phyloP scores from a whole-genome alignment of 2,329 filamentous ascomycete species.

The Myriosclerotinia scirpicola region DNA sequence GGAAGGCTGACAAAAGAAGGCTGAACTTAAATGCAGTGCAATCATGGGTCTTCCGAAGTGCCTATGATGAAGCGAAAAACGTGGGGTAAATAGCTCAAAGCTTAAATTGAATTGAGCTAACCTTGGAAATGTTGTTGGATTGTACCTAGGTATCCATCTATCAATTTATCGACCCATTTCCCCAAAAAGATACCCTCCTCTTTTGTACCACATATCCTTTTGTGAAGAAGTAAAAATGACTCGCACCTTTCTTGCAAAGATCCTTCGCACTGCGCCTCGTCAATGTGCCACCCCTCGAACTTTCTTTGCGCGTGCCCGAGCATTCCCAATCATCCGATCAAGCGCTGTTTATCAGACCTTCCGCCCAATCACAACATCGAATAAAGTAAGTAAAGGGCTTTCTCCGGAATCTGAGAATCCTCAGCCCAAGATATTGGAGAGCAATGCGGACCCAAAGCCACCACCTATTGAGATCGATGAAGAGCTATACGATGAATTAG shows the following conservation, averaged over 20 bases:
- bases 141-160: not conserved
- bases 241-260: conserved; percentile 13
- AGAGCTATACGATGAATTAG: conserved; percentile 71
- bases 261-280: conserved; percentile 12
- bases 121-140: not conserved
- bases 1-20: conserved; percentile 19
- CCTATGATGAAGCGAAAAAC: conserved; percentile 24
- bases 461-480: conserved; percentile 67
- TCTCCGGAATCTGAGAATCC: conserved; percentile 61
- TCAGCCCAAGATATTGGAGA: conserved; percentile 46
- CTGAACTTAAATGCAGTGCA: conserved; percentile 8
- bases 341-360: conserved; percentile 10
- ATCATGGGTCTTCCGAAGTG: not conserved
- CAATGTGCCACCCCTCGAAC: conserved; percentile 9
- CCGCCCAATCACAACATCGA: conserved; percentile 42
- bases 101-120: conserved; percentile 9
- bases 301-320: not conserved
- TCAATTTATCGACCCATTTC: conserved; percentile 3
- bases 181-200: not conserved
- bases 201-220: not conserved
- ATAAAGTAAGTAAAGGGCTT: conserved; percentile 49
- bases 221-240: conserved; percentile 6
- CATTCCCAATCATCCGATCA: not conserved
- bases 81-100: conserved; percentile 25
- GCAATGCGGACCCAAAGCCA: conserved; percentile 46